Evolutionary conservation across 2,329 filamentous ascomycete species (phyloP).

Genomic region (Aspergillus tubingensis): DNA sequence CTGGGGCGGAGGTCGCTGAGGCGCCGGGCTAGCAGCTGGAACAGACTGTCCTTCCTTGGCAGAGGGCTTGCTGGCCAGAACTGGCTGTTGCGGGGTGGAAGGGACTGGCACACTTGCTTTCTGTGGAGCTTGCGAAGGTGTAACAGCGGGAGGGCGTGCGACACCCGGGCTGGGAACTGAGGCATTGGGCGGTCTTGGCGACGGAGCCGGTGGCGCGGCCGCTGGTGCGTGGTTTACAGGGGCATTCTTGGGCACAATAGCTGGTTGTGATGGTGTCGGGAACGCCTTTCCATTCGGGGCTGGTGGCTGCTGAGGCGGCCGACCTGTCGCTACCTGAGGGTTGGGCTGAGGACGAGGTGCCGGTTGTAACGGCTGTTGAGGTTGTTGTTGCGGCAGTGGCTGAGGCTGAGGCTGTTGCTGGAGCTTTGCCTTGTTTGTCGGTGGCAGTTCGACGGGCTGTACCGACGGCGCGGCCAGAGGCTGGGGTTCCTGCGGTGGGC

Average conservation of each 20-base stretch:
- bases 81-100: slow-evolving; percentile 17
- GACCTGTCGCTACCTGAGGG: background rate
- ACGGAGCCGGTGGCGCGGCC: slow-evolving; percentile 14
- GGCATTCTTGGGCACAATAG: slow-evolving; percentile 19
- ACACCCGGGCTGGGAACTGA: slow-evolving; percentile 22
- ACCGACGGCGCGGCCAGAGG: slow-evolving; percentile 12
- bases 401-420: slow-evolving; percentile 7
- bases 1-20: slow-evolving; percentile 30
- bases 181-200: slow-evolving; percentile 19
- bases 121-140: slow-evolving; percentile 30
- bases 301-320: slow-evolving; percentile 14
- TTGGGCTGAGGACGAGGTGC: background rate
- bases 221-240: slow-evolving; percentile 11
- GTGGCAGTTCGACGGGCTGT: slow-evolving; percentile 9
- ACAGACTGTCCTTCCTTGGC: slow-evolving; percentile 19
- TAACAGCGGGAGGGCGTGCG: slow-evolving; percentile 21
- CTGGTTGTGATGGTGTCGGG: slow-evolving; percentile 26
- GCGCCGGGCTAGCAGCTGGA: slow-evolving; percentile 17
- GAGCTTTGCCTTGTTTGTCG: slow-evolving; percentile 4
- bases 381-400: background rate
- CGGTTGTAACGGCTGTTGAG: slow-evolving; percentile 5
- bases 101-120: slow-evolving; percentile 20
- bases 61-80: slow-evolving; percentile 15
- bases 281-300: slow-evolving; percentile 23
- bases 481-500: slow-evolving; percentile 5